A percentile compares a stretch with the other conserved stretches of the same genome.
phyloP scores from a whole-genome alignment of 23 red algal genomes.

The Gracilaria gracilis region DNA sequence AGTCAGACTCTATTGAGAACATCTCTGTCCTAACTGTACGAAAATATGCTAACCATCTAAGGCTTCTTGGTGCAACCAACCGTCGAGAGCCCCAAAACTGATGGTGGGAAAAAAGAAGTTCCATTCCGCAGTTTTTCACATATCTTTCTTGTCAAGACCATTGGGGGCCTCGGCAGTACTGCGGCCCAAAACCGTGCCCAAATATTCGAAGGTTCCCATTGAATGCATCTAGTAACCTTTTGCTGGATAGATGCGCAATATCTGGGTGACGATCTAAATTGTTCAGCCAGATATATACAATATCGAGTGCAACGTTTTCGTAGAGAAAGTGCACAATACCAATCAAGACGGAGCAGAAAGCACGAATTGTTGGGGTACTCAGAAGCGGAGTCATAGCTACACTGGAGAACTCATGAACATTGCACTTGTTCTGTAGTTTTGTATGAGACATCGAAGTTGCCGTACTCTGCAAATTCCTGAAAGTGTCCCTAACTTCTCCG shows the following conservation, averaged over 20 bases:
- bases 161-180: neutral
- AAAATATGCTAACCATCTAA: neutral
- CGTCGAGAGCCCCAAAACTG: slow-evolving; percentile 2
- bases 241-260: neutral
- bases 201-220: neutral
- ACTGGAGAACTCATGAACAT: neutral
- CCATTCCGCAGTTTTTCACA: neutral
- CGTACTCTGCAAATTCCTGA: too few species aligned
- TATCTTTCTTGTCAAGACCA: neutral
- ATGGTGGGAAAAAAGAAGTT: neutral
- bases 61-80: neutral
- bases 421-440: neutral
- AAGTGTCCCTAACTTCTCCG: too few species aligned
- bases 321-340: neutral
- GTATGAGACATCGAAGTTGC: too few species aligned
- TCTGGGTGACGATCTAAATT: neutral
- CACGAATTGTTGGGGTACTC: neutral
- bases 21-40: neutral
- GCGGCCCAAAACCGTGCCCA: neutral
- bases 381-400: neutral
- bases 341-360: neutral
- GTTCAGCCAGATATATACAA: neutral
- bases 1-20: neutral
- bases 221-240: neutral
- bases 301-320: neutral